Evolutionary conservation across 352 stramenopile genomes (phyloP), one percentile per base, ranked within the genome.

Genomic region (Phytophthora idaei): DNA sequence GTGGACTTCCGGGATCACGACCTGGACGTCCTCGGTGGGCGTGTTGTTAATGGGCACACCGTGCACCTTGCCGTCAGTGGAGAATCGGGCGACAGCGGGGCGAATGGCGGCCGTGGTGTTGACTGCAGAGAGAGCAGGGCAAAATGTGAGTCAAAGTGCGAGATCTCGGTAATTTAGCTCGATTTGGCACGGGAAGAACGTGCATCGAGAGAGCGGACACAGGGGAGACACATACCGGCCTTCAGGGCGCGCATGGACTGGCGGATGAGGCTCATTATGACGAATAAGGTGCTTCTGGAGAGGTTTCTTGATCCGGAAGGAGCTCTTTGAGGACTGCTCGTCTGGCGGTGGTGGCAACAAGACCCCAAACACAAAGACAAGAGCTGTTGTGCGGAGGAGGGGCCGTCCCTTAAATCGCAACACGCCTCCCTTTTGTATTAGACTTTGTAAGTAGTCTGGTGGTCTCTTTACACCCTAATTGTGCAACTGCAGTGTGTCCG

Each of bases 1-100:
- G 73, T 90, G 74, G 46, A 93, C 68, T 64, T 93, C 87, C 34
- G 89, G 87, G 51, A 96, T 82, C 63, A 96, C 87, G 31, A 96
- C 84, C 42, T 94, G 82, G 31, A 76, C 60, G 74, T 94, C 86
- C 49, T 90, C 71, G 11, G 72, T 80, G 57, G 76, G 64, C 57
- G 72, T 74, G 37, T 85, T 73, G 21, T 74, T 52, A 11, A 68
- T 32, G 37, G 83, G 71, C 6, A 78, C 66, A 17, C 71, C 71
- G 48, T 78, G 49, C 41, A 78, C 71, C 50, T 67, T 74, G 32
- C 65, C 69, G 41, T 76, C 83, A 21, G 82, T 77, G 60, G 80
- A 90, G 66, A 87, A 87, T 17, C 74, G 81, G 37, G 79, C 77
- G 39, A 68, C 61, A 25, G 71, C 78, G 44, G 82, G 78, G 71